phyloP scores from a whole-genome alignment of 176 grass and related monocot species.

The Musa itinerans region DNA sequence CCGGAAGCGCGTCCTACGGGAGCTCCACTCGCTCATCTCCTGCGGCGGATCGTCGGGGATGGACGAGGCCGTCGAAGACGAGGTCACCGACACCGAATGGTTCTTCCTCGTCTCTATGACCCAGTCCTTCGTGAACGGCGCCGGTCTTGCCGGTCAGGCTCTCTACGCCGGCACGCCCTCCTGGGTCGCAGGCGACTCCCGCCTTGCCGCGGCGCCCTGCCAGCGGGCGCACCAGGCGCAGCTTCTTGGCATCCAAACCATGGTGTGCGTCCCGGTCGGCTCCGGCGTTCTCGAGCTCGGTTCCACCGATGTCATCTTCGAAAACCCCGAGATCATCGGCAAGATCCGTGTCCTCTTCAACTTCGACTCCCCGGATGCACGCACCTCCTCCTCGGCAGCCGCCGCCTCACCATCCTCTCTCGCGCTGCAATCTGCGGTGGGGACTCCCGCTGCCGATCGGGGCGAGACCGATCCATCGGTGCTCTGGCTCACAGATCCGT shows the following conservation, averaged over 20 bases:
- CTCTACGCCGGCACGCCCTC: slow-evolving; percentile 33
- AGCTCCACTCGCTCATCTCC: slow-evolving; percentile 86
- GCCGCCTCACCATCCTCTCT: slow-evolving; percentile 6
- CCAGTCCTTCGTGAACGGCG: slow-evolving; percentile 59
- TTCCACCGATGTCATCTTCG: slow-evolving; percentile 64
- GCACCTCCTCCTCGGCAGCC: slow-evolving; percentile 4
- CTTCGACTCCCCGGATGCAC: slow-evolving; percentile 28
- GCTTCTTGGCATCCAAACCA: slow-evolving; percentile 72
- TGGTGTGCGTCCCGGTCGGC: slow-evolving; percentile 76
- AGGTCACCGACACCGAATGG: slow-evolving; percentile 99
- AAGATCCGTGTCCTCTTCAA: slow-evolving; percentile 63
- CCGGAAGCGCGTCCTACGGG: slow-evolving; percentile 70
- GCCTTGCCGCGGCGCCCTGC: slow-evolving; percentile 43
- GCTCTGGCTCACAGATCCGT: slow-evolving; percentile 80
- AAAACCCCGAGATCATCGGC: slow-evolving; percentile 45
- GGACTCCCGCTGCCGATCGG: slow-evolving; percentile 16
- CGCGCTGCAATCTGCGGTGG: slow-evolving; percentile 3
- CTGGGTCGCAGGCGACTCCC: slow-evolving; percentile 45
- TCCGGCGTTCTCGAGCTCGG: slow-evolving; percentile 88
- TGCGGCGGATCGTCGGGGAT: slow-evolving; percentile 16
- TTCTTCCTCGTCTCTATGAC: slow-evolving; percentile 99
- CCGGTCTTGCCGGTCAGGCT: slow-evolving; percentile 49
- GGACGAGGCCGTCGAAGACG: slow-evolving; percentile 90
- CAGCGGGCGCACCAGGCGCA: slow-evolving; percentile 66
- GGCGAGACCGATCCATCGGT: slow-evolving; percentile 76